Base-by-base conservation (phyloP, 2,329 filamentous ascomycete genomes). In the Pseudocercospora vitis region DNA sequence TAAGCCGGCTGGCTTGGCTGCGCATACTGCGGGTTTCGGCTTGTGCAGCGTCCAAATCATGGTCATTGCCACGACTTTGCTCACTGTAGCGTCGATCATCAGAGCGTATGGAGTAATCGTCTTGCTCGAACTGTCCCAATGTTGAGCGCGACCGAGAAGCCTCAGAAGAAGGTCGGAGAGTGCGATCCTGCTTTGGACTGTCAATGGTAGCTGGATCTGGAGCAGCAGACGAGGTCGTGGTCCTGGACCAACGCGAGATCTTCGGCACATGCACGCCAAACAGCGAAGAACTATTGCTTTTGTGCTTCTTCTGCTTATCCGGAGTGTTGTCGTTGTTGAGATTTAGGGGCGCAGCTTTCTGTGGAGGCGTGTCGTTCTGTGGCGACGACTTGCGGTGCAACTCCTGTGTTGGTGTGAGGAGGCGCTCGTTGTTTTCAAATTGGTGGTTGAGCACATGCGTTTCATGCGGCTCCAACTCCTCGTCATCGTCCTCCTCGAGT, bases 221-320 rank as follows among this genome's bases (percentile, higher is more conserved):
- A 12, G 89, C 86, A 37, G 91, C 84, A 56, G 90, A 95, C 0
- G 91, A 96, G 3, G 91, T 83, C 0, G 94, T 99, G 2, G 92
- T 97, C 74, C 95, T 94, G 0, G 92, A 97, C 94, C 94, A 99
- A 37, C 94, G 84, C 4, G 94, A 97, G 58, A 96, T 91, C 76
- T 95, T 96, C 19, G 91, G 91, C 57, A 75, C 73, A 11, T 56
- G 56, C 24, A 54, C 63, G 45, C 73, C 74, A 52, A 95, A 88
- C 78, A 85, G 78, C 0, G 88, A 89, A 0, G 90, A 94, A 53
- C 85, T 84, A 67, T 82, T 87, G 1, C 89, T 92, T 70, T 95
- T 95, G 75, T 95, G 88, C 75, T 95, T 96, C 71, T 88, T 89
- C 58, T 83, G 81, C 72, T 88, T 90, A 4, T 89, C 86, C 7